These are phyloP conservation scores for Thuidium tamariscinum DNA, from an alignment of 225 moss, liverwort and hornwort species.

Conservation along the genomic window DNA sequence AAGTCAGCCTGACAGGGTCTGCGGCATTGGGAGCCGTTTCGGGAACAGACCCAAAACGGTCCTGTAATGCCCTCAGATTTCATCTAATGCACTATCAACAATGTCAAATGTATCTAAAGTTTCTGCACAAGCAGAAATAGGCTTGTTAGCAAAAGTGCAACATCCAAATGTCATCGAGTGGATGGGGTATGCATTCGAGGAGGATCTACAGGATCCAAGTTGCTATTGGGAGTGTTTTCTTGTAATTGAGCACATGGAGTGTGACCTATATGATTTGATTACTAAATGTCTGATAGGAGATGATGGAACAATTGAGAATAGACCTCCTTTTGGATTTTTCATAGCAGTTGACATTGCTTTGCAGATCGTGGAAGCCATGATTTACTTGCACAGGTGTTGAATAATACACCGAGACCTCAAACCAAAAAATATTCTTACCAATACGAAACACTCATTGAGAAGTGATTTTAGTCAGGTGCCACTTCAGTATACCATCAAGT, in stretches of 20 bases:
- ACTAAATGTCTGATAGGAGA: accelerated
- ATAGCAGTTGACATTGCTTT: not conserved
- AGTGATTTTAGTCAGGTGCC: too few relatives aligned
- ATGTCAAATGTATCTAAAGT: not conserved
- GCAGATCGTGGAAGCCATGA: not conserved
- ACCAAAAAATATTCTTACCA: not conserved
- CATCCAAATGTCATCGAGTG: not conserved
- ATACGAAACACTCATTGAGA: not conserved
- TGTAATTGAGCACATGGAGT: not conserved
- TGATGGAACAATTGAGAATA: not conserved
- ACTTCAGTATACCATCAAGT: not conserved
- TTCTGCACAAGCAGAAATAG: not conserved
- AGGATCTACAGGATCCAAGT: not conserved
- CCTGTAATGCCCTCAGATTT: too few relatives aligned
- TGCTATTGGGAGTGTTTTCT: not conserved
- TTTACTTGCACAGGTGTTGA: not conserved
- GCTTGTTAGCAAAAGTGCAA: not conserved
- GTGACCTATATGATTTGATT: not conserved
- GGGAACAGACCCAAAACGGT: too few relatives aligned
- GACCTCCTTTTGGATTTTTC: not conserved
- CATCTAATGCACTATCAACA: not conserved
- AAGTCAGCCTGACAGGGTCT: too few relatives aligned
- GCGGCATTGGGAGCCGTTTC: too few relatives aligned
- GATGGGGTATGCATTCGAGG: not conserved
- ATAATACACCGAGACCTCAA: not conserved